Base-by-base conservation (phyloP, 2,329 filamentous ascomycete species). In the Cladophialophora exuberans region DNA sequence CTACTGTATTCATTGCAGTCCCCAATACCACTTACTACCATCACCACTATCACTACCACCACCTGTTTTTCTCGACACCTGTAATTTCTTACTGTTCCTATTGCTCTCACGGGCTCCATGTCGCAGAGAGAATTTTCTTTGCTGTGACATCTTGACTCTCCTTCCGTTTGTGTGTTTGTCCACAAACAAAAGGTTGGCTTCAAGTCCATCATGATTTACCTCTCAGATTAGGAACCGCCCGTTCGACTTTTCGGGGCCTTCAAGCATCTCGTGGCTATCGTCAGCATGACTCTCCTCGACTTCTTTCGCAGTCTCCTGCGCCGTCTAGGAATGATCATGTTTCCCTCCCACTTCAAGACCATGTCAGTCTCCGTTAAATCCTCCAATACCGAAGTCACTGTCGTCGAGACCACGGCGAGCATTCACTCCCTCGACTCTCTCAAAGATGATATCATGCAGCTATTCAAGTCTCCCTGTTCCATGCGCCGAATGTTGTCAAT, bases 321-420 rank as follows among this genome's bases (percentile, higher is more conserved):
- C 22, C 61, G 57, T 9, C 61, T 77, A 52, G 72, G 67, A 15
- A 70, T 74, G 64, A 62, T 76, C 20, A 57, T 73, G 46, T 72
- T 75, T 47, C 72, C 72, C 18, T 71, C 71, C 17, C 59, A 43
- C 23, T 53, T 58, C 47, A 61, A 61, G 41, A 46, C 55, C 52
- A 47, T 54, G 47, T 17, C 43, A 15, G 51, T 58, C 30, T 56
- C 55, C 11, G 52, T 53, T 28, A 61, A 61, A 42, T 49, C 58
- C 38, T 53, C 48, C 26, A 49, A 53, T 23, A 50, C 47, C 35
- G 41, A 56, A 15, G 54, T 60, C 46, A 54, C 52, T 30, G 54
- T 62, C 28, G 54, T 58, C 39, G 54, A 58, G 26, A 45, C 61
- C 33, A 35, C 26, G 10, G 43, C 52, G 11, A 46, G n/a, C 26